A percentile compares a stretch with the other conserved stretches of the same genome.
These are phyloP conservation scores for Microbotryum lychnidis-dioicae DNA, from an alignment of 1,284 basidiomycete species.

Conservation along the genomic window DNA sequence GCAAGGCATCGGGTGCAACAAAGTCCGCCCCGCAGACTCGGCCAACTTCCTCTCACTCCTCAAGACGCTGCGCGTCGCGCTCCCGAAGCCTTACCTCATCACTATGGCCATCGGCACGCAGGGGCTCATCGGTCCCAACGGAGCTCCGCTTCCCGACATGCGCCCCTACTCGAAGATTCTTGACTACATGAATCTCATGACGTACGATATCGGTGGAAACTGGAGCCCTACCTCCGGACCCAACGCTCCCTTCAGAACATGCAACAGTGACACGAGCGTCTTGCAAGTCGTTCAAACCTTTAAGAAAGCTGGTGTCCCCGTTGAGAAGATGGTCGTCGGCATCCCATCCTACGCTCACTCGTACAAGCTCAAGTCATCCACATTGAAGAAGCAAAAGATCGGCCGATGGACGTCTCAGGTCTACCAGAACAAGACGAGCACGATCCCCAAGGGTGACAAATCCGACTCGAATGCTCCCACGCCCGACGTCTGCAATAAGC, in stretches of 20 bases:
- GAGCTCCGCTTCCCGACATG: conserved; percentile 33
- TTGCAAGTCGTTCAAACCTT: conserved; percentile 11
- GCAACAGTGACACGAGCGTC: conserved; percentile 15
- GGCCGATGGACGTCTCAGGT: neutral
- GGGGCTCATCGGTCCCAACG: conserved; percentile 57
- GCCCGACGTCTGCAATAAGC: neutral
- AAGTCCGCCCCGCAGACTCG: conserved; percentile 52
- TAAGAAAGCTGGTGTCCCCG: conserved; percentile 21
- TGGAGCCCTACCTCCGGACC: conserved; percentile 23
- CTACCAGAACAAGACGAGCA: neutral
- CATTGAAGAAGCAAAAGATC: neutral
- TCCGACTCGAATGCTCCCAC: neutral
- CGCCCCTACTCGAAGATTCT: conserved; percentile 8
- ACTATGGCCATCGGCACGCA: conserved; percentile 65
- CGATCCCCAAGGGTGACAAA: neutral
- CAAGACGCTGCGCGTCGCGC: conserved; percentile 50
- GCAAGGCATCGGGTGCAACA: conserved; percentile 46
- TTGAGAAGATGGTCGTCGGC: conserved; percentile 5
- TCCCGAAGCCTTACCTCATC: conserved; percentile 57
- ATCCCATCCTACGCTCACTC: neutral
- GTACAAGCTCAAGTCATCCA: neutral
- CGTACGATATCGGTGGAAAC: conserved; percentile 16
- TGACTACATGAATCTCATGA: conserved; percentile 28
- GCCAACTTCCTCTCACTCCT: conserved; percentile 69
- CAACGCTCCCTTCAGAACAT: conserved; percentile 21